Evolutionary conservation across 2,329 filamentous ascomycete species (phyloP).

Genomic region (Phyllachora maydis): DNA sequence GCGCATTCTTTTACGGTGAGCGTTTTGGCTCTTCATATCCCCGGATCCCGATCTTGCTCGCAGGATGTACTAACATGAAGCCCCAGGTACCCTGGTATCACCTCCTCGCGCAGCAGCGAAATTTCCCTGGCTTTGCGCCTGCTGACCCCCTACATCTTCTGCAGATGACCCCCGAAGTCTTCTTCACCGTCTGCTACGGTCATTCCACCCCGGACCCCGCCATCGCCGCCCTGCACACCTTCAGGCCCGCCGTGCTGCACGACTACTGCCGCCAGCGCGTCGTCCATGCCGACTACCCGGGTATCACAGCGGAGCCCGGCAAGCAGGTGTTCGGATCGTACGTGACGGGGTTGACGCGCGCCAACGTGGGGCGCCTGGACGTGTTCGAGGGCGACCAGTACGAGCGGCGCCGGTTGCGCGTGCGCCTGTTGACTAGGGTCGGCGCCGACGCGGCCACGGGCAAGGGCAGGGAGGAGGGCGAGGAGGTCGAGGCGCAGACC

Average conservation of each 20-base stretch:
- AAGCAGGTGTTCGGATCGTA: constrained; percentile 53
- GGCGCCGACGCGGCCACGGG: constrained; percentile 16
- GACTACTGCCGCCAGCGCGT: constrained; percentile 54
- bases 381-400: constrained; percentile 69
- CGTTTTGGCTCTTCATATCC: too few relatives aligned
- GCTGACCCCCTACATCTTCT: too few relatives aligned
- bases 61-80: too few relatives aligned
- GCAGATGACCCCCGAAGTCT: constrained; percentile 67
- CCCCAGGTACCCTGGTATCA: too few relatives aligned
- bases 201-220: constrained; percentile 22
- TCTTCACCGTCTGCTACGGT: constrained; percentile 67
- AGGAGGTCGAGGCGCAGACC: constrained; percentile 31
- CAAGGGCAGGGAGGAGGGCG: constrained; percentile 18
- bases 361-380: constrained; percentile 58
- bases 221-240: constrained; percentile 33
- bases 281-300: constrained; percentile 55
- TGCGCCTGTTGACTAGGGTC: constrained; percentile 25
- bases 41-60: constrained; percentile 8
- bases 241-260: constrained; percentile 57
- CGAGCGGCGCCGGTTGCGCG: constrained; percentile 27
- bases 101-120: too few relatives aligned
- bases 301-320: constrained; percentile 35
- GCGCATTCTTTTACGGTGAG: too few relatives aligned
- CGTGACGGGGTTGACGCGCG: constrained; percentile 58
- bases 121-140: too few relatives aligned